Base-by-base conservation (phyloP, 805 yeast species). In the Candida vaughaniae region DNA sequence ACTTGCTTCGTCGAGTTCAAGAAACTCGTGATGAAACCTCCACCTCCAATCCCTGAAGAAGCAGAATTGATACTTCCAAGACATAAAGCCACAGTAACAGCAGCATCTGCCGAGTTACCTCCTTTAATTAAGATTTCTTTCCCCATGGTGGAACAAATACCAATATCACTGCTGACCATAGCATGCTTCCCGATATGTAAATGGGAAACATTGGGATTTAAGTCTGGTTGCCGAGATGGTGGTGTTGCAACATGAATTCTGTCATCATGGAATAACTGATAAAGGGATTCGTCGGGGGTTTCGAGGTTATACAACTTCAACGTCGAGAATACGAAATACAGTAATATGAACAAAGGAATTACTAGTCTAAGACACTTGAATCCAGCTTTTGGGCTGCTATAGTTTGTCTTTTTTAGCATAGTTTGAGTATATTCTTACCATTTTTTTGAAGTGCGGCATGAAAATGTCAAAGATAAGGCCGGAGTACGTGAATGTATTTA, bases 41-140 rank as follows among this genome's bases (percentile, higher is more conserved):
- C 98, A 4, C 98, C 98, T 6, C 97, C 96, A 29, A 91, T 81
- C 0, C 97, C 96, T 1, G 95, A 82, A 40, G 82, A 82, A 64
- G 83, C 87, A 45, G 88, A 80, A 53, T 86, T 85, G 16, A 87
- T 62, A 36, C 85, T 72, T 2, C 98, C 98, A 22, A 91, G 78
- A 54, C 99, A 91, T 19, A 91, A 67, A 0, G 95, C 87, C 9
- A 86, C 85, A 0, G 95, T 83, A 2, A 91, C 82, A 0, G 95
- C 86, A 0, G 96, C 95, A 56, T 91, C 99, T 0, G 95, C 96
- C 2, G 97, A 96, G 50, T 78, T 82, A 0, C 96, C 95, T 5
- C 78, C 79, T 16, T 50, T 46, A 35, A 59, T 50, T 20, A 84
- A 58, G 12, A 85, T 76, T 5, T 69, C 61, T 4, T 69, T 69